These are phyloP conservation scores for Usnea hakonensis DNA, from an alignment of 495 filamentous ascomycete genomes.

Conservation along the genomic window DNA sequence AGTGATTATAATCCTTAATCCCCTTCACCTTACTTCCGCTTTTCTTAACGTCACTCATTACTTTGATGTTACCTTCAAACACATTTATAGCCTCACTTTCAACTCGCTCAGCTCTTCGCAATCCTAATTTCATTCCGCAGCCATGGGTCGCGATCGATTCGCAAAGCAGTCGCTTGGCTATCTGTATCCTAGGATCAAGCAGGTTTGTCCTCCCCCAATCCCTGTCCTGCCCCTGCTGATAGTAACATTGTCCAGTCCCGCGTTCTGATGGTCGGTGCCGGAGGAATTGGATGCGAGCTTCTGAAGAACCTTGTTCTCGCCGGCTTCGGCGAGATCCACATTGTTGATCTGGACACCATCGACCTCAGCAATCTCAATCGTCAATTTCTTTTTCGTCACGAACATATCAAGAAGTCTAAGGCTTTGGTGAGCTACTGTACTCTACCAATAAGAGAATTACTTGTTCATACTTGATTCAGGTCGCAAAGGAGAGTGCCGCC, in stretches of 20 bases:
- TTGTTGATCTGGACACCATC: slow-evolving; percentile 97
- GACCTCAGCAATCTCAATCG: slow-evolving; percentile 97
- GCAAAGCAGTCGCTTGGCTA: slow-evolving; percentile 56
- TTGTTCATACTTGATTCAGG: slow-evolving; percentile 41
- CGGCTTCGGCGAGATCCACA: slow-evolving; percentile 90
- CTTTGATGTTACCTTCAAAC: slow-evolving; percentile 20
- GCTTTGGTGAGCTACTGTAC: slow-evolving; percentile 59
- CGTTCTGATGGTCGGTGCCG: slow-evolving; percentile 90
- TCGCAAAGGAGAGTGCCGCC: slow-evolving; percentile 86
- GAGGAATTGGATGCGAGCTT: slow-evolving; percentile 95
- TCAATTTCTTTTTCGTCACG: slow-evolving; percentile 93
- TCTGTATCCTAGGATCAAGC: slow-evolving; percentile 54
- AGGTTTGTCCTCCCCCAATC: slow-evolving; percentile 40
- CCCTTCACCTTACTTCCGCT: slow-evolving; percentile 13
- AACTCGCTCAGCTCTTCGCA: slow-evolving; percentile 10
- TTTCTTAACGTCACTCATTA: slow-evolving; percentile 22
- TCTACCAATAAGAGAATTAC: not conserved
- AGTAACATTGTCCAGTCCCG: slow-evolving; percentile 53
- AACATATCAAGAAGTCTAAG: slow-evolving; percentile 97
- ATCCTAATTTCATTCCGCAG: slow-evolving; percentile 12
- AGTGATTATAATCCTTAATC: not conserved
- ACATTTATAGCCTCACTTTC: slow-evolving; percentile 15
- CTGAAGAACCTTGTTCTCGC: slow-evolving; percentile 92
- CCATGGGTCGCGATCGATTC: slow-evolving; percentile 48
- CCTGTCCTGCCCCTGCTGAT: slow-evolving; percentile 13